Conservation (phyloP, 768 basidiomycete species). For the Trametes elegans region DNA sequence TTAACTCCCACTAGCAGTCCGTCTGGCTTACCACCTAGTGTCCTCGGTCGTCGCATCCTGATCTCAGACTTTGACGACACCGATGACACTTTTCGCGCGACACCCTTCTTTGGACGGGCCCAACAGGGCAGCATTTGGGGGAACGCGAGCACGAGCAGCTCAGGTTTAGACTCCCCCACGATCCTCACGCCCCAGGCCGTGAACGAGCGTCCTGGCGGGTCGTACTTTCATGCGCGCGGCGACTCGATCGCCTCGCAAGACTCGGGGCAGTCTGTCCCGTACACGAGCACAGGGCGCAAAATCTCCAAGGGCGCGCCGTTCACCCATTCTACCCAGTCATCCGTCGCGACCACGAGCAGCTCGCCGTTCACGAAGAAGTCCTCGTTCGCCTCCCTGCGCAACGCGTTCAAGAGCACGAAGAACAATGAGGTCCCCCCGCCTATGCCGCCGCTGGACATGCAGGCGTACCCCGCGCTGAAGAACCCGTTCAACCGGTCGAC, state of each 20-base stretch:
- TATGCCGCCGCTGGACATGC: slow-evolving; percentile 67
- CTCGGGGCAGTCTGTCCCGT: slow-evolving; percentile 58
- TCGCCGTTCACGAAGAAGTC: slow-evolving; percentile 75
- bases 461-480: slow-evolving; percentile 68
- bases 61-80: slow-evolving; percentile 75
- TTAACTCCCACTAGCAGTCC: not conserved
- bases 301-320: slow-evolving; percentile 43
- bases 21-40: not conserved
- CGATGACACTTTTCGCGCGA: slow-evolving; percentile 55
- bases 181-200: slow-evolving; percentile 47
- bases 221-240: slow-evolving; percentile 74
- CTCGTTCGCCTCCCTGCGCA: slow-evolving; percentile 83
- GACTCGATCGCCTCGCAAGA: slow-evolving; percentile 80
- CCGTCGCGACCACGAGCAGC: slow-evolving; percentile 47
- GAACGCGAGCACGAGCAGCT: slow-evolving; percentile 22
- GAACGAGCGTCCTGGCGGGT: slow-evolving; percentile 49
- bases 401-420: slow-evolving; percentile 78
- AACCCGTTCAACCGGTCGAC: slow-evolving; percentile 83
- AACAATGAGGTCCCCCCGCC: slow-evolving; percentile 61
- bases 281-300: slow-evolving; percentile 35
- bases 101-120: slow-evolving; percentile 67
- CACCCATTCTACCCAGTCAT: slow-evolving; percentile 71
- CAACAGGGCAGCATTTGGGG: slow-evolving; percentile 36
- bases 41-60: too few relatives aligned
- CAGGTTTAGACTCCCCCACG: slow-evolving; percentile 68